A percentile compares a stretch with the other conserved stretches of the same genome.
These are phyloP conservation scores for Polyporus arcularius DNA, from an alignment of 768 basidiomycete genomes.

Conservation along the genomic window DNA sequence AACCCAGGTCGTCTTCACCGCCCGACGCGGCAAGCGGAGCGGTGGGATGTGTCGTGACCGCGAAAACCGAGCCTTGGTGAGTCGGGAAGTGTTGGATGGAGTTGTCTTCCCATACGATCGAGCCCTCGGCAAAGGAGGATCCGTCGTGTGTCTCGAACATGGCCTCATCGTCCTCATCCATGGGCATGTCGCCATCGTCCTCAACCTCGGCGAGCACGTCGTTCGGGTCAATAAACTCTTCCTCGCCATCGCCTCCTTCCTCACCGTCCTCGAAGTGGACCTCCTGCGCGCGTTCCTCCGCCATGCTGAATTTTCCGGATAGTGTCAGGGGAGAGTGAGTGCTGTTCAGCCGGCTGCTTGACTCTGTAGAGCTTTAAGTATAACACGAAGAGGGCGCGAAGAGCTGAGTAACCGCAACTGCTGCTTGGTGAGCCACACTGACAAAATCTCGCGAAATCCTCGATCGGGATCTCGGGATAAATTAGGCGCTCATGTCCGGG, in stretches of 20 bases:
- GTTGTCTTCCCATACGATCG: constrained; percentile 51
- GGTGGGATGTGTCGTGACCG: constrained; percentile 81
- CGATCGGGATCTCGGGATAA: not conserved
- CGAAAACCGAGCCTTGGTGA: constrained; percentile 81
- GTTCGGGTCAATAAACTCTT: constrained; percentile 63
- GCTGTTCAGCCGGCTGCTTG: not conserved
- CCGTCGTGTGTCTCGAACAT: constrained; percentile 34
- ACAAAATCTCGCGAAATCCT: not conserved
- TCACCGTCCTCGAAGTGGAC: constrained; percentile 41
- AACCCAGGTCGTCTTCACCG: constrained; percentile 93
- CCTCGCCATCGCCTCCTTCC: constrained; percentile 27
- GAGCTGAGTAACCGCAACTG: constrained; percentile 6
- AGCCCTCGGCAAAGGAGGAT: constrained; percentile 29
- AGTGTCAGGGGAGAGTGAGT: not conserved
- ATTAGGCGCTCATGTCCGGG: not conserved
- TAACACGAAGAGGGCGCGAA: not conserved
- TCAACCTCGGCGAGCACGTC: constrained; percentile 66
- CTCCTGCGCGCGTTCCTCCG: constrained; percentile 40
- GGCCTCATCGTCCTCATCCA: constrained; percentile 65
- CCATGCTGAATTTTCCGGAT: constrained; percentile 19
- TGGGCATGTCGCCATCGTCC: constrained; percentile 67
- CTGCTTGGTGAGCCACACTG: constrained; percentile 7
- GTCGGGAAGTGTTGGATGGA: constrained; percentile 67
- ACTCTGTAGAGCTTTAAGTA: not conserved
- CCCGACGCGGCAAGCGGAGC: constrained; percentile 86